These are phyloP conservation scores for Calonectria ilicicola DNA, from an alignment of 2,329 filamentous ascomycete genomes.

Conservation along the genomic window DNA sequence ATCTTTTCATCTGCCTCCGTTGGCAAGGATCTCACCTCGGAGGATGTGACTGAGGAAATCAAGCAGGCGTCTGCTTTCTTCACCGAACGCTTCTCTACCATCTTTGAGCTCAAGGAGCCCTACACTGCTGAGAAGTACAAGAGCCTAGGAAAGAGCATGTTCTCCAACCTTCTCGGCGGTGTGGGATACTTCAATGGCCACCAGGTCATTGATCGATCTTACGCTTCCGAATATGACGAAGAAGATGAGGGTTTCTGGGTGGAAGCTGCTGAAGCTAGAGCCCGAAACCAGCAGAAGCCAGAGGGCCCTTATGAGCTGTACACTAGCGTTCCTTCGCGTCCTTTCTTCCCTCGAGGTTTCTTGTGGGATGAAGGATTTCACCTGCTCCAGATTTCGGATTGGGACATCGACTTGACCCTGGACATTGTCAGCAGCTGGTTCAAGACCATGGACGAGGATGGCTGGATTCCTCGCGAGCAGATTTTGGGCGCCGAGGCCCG, in stretches of 20 bases:
- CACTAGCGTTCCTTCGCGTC: constrained; percentile 89
- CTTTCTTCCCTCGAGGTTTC: constrained; percentile 97
- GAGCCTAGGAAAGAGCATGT: constrained; percentile 87
- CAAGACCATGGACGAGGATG: constrained; percentile 94
- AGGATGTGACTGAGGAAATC: constrained; percentile 79
- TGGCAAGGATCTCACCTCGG: constrained; percentile 63
- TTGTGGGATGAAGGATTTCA: constrained; percentile 99
- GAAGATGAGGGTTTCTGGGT: constrained; percentile 97
- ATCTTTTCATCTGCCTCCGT: constrained; percentile 86
- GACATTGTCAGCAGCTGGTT: constrained; percentile 97
- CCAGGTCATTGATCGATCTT: constrained; percentile 88
- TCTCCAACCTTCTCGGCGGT: constrained; percentile 93
- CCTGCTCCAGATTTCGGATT: constrained; percentile 89
- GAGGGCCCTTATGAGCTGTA: constrained; percentile 92
- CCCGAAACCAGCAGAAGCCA: constrained; percentile 73
- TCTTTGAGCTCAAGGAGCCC: constrained; percentile 76
- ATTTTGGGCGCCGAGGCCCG: constrained; percentile 92
- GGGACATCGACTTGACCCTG: constrained; percentile 88
- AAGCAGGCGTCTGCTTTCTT: constrained; percentile 75
- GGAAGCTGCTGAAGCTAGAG: constrained; percentile 84
- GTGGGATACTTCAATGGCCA: constrained; percentile 96
- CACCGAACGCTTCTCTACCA: constrained; percentile 77
- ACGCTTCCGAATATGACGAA: constrained; percentile 94
- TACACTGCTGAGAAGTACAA: constrained; percentile 80
- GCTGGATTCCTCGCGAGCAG: constrained; percentile 97